Conservation (phyloP, 345 rosid species). For the Pseudoturritis turrita region DNA sequence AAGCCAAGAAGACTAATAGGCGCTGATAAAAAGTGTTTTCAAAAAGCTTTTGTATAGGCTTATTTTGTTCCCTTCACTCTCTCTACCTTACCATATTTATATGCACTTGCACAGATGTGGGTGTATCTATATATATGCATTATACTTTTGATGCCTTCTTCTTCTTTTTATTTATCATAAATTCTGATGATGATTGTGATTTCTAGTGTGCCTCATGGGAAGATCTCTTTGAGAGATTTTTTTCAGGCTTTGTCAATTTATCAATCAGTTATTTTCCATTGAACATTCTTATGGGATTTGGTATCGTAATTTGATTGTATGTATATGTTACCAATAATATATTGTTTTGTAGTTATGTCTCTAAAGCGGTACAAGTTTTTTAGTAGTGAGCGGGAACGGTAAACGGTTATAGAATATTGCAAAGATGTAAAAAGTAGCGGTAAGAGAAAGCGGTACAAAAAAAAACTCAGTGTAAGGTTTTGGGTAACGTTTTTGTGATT, state of each 20-base stretch:
- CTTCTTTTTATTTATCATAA: not conserved
- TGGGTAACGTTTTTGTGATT: too few relatives aligned
- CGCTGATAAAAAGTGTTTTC: not conserved
- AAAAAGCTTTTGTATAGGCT: slow-evolving; percentile 26
- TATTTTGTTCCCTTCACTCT: slow-evolving; percentile 1
- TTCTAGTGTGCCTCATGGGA: slow-evolving; percentile 2
- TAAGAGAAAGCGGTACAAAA: too few relatives aligned
- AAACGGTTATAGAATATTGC: too few relatives aligned
- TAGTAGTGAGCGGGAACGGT: too few relatives aligned
- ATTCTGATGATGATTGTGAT: slow-evolving; percentile 2
- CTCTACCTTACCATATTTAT: not conserved
- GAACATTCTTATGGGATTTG: not conserved
- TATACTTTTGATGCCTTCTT: slow-evolving; percentile 12
- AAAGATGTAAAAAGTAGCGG: too few relatives aligned
- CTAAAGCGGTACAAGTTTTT: too few relatives aligned
- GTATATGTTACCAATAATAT: too few relatives aligned
- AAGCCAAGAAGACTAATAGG: slow-evolving; percentile 53
- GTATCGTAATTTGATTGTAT: too few relatives aligned
- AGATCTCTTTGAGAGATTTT: not conserved
- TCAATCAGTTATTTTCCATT: not conserved
- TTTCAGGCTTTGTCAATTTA: not conserved
- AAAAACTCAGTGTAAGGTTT: too few relatives aligned
- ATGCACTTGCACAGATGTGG: slow-evolving; percentile 4
- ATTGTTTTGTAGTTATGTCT: too few relatives aligned
- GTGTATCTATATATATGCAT: slow-evolving; percentile 9